Evolutionary conservation across 2,329 filamentous ascomycete species (phyloP).

Genomic region (Arthroderma sp.): DNA sequence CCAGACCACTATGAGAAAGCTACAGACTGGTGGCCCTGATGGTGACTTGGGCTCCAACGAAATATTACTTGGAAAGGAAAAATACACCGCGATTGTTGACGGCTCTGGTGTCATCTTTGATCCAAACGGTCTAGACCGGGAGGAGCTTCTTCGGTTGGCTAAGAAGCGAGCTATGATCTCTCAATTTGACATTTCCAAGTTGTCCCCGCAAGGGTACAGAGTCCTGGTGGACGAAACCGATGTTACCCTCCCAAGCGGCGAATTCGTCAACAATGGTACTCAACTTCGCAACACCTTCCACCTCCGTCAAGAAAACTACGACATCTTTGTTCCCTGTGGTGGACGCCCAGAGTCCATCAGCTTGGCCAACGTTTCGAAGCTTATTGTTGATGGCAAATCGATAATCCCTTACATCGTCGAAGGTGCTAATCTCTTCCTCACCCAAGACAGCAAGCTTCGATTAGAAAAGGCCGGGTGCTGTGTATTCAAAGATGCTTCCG

Average conservation of each 20-base stretch:
- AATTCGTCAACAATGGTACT: slow-evolving; percentile 79
- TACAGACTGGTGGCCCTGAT: slow-evolving; percentile 95
- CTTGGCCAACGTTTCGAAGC: slow-evolving; percentile 67
- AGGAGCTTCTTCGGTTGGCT: slow-evolving; percentile 72
- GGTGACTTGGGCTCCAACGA: slow-evolving; percentile 96
- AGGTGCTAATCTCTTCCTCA: slow-evolving; percentile 96
- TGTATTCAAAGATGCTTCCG: slow-evolving; percentile 93
- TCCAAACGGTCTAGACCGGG: slow-evolving; percentile 71
- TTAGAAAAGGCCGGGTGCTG: slow-evolving; percentile 92
- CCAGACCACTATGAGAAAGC: slow-evolving; percentile 70
- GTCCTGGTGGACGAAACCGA: slow-evolving; percentile 86
- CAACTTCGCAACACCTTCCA: slow-evolving; percentile 97
- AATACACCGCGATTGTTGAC: slow-evolving; percentile 91
- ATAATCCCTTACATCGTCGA: slow-evolving; percentile 91
- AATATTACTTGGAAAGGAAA: slow-evolving; percentile 90
- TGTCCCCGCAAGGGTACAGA: slow-evolving; percentile 79
- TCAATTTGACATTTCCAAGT: slow-evolving; percentile 70
- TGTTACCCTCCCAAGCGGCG: slow-evolving; percentile 73
- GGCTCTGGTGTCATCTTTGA: slow-evolving; percentile 91
- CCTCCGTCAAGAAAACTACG: slow-evolving; percentile 61
- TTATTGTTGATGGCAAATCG: slow-evolving; percentile 81
- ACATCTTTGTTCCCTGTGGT: slow-evolving; percentile 90
- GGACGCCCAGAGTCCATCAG: slow-evolving; percentile 95
- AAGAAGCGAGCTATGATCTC: slow-evolving; percentile 80
- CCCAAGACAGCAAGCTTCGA: slow-evolving; percentile 90